Base-by-base conservation (phyloP, 306 rosid species). In the Hippophae tibetana region DNA sequence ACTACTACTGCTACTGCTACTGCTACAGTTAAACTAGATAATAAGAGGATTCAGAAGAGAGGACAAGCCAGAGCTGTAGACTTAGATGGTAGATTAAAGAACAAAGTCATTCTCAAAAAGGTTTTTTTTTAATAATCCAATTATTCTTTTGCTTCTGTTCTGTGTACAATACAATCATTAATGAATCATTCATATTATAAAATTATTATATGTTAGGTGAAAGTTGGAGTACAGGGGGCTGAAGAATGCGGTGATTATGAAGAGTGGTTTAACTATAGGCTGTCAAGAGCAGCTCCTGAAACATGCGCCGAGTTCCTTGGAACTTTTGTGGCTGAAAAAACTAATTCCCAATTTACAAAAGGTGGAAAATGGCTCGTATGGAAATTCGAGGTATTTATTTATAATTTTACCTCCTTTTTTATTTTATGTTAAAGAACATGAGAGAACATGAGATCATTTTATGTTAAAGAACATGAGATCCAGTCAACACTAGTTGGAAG, bases 351-450 rank as follows among this genome's bases (percentile, higher is more conserved):
- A 63, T 92, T 85, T 76, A 76, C 85, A 54, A 79, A 79, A 57
- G 99, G 89, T 56, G 93, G 95, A 70, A 92, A 88, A 75, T 92
- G 99, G 99, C 96, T 92, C 49, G 99, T 87, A 54, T 92, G 99
- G 96, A 92, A 92, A 72, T 92, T 85, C 62, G 99, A 88, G 98
- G 98, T 90, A 80, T 80, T 62, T 26, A 18, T 18, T 18, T 18
- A 18, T 18, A 45, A 10, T 45, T 63, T 48, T 12, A 49, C 10
- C n/a, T 18, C 53, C 14, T 1, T 4, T 13, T 49, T 12, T n/a
- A 25, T 7, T 43, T 53, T n/a, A n/a, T n/a, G n/a, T n/a, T n/a
- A n/a, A n/a, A n/a, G n/a, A n/a, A n/a, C n/a, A n/a, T n/a, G n/a
- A n/a, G n/a, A n/a, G n/a, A n/a, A n/a, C n/a, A n/a, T n/a, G n/a